Percentiles rank a stretch among this genome's conserved stretches.
phyloP scores from a whole-genome alignment of 2,329 filamentous ascomycete species.

The Talaromyces sp. region DNA sequence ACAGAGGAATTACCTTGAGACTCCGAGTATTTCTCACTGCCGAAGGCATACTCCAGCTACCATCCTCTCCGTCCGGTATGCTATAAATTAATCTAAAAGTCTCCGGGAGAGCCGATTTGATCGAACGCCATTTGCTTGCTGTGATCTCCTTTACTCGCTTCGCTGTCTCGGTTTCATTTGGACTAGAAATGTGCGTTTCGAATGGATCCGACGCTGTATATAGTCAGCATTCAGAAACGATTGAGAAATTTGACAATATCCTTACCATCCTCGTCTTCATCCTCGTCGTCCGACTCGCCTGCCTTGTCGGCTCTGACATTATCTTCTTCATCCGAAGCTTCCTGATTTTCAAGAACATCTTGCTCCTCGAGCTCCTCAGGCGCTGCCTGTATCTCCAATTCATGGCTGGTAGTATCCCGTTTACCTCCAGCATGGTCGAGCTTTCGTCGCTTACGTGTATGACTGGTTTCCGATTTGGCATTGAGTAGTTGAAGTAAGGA shows the following conservation, averaged over 20 bases:
- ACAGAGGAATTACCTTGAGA: conserved; percentile 33
- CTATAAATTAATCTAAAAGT: conserved; percentile 31
- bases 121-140: conserved; percentile 49
- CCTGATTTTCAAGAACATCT: conserved; percentile 48
- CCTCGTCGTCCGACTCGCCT: conserved; percentile 38
- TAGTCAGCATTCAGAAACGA: conserved; percentile 20
- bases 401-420: conserved; percentile 25
- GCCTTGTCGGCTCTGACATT: conserved; percentile 32
- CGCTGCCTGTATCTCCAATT: conserved; percentile 28
- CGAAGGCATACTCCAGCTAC: conserved; percentile 26
- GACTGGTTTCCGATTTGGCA: conserved; percentile 36
- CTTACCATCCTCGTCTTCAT: conserved; percentile 31
- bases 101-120: conserved; percentile 37
- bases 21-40: conserved; percentile 31
- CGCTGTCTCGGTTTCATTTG: conserved; percentile 60
- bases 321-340: conserved; percentile 45
- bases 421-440: conserved; percentile 37
- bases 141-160: conserved; percentile 48
- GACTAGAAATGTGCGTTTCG: conserved; percentile 71
- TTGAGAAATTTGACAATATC: background rate
- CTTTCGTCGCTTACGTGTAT: conserved; percentile 53
- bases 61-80: conserved; percentile 29
- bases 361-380: conserved; percentile 37
- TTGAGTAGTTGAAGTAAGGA: conserved; percentile 56
- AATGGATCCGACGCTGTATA: conserved; percentile 64